Conservation (phyloP, 495 filamentous ascomycete species). For the Hypomontagnella submonticulosa region DNA sequence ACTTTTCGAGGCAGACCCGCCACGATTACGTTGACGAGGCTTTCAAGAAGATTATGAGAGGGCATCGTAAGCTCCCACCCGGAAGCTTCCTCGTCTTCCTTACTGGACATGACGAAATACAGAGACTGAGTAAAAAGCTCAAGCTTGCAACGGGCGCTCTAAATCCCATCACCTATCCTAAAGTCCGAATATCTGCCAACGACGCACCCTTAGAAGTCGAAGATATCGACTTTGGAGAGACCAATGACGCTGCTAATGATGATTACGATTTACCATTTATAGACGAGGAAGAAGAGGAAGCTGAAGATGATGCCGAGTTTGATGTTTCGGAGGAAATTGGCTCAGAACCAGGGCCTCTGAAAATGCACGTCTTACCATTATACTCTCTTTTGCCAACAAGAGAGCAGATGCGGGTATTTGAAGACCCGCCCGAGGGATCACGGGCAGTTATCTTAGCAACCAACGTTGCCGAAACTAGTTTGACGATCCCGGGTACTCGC, state of each 20-base stretch:
- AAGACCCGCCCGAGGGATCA: constrained; percentile 82
- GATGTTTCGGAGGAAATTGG: constrained; percentile 64
- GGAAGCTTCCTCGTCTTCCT: constrained; percentile 96
- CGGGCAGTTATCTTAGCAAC: constrained; percentile 92
- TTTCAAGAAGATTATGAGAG: constrained; percentile 86
- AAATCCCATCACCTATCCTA: constrained; percentile 64
- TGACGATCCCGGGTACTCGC: constrained; percentile 94
- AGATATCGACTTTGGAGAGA: constrained; percentile 82
- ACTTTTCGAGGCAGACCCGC: constrained; percentile 85
- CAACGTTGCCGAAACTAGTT: constrained; percentile 95
- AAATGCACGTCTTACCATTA: constrained; percentile 86
- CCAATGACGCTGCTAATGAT: constrained; percentile 59
- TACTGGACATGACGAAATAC: constrained; percentile 93
- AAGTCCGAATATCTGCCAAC: constrained; percentile 76
- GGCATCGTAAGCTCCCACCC: constrained; percentile 89
- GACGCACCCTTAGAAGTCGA: constrained; percentile 87
- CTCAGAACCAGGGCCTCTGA: constrained; percentile 54
- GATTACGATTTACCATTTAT: constrained; percentile 48
- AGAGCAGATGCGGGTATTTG: constrained; percentile 94
- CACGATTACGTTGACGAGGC: constrained; percentile 90
- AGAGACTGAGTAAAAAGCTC: constrained; percentile 77
- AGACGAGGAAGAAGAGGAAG: constrained; percentile 62
- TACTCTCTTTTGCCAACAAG: constrained; percentile 95
- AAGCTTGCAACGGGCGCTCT: constrained; percentile 73
- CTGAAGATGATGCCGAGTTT: constrained; percentile 70